These are phyloP conservation scores for Ophiostoma pallidulum DNA, from an alignment of 2,329 filamentous ascomycete species.

Conservation along the genomic window DNA sequence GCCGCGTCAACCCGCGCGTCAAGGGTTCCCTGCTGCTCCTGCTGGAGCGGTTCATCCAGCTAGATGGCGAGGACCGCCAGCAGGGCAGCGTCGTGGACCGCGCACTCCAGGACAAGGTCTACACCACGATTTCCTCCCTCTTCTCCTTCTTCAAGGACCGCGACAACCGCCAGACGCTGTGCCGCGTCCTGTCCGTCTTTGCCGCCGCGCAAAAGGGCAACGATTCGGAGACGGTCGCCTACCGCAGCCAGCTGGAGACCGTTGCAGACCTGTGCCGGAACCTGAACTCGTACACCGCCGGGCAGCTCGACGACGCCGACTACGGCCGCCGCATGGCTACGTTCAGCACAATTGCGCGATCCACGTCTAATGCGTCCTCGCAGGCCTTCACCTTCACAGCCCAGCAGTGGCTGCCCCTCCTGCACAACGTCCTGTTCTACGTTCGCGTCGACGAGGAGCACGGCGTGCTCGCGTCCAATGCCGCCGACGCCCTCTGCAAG, in stretches of 20 bases:
- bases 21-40: slow-evolving; percentile 76
- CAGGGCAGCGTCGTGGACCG: slow-evolving; percentile 14
- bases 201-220: slow-evolving; percentile 44
- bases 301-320: slow-evolving; percentile 74
- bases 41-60: slow-evolving; percentile 67
- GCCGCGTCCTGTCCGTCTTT: slow-evolving; percentile 62
- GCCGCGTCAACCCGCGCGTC: slow-evolving; percentile 69
- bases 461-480: slow-evolving; percentile 69
- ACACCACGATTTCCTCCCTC: slow-evolving; percentile 64
- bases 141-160: slow-evolving; percentile 88
- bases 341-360: slow-evolving; percentile 61
- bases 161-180: slow-evolving; percentile 63
- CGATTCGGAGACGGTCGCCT: neutral
- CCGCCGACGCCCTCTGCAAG: slow-evolving; percentile 67
- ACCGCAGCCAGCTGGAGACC: slow-evolving; percentile 34
- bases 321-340: slow-evolving; percentile 73
- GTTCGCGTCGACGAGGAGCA: slow-evolving; percentile 82
- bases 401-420: slow-evolving; percentile 74
- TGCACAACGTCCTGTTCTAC: slow-evolving; percentile 85
- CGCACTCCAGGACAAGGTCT: slow-evolving; percentile 55
- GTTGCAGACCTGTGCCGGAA: slow-evolving; percentile 64
- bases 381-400: slow-evolving; percentile 53
- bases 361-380: slow-evolving; percentile 39
- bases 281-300: slow-evolving; percentile 68
- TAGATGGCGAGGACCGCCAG: slow-evolving; percentile 49